Percentiles rank a stretch among this genome's conserved stretches.
Evolutionary conservation across 2,329 filamentous ascomycete genomes (phyloP).

Genomic region (Xylaria sp.): DNA sequence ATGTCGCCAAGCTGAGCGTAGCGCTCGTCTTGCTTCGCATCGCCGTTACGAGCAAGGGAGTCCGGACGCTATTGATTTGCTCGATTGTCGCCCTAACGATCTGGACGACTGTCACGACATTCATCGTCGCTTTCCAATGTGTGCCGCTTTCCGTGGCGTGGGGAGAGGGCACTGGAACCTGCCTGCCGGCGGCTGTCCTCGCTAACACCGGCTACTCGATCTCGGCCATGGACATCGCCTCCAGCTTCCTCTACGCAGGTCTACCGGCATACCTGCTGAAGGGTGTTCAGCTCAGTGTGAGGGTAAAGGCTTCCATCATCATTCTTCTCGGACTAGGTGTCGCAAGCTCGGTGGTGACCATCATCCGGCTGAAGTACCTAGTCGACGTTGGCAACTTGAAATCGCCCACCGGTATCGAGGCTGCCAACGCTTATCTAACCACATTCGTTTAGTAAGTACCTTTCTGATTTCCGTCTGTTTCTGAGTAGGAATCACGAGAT

Average conservation of each 20-base stretch:
- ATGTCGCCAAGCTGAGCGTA: conserved; percentile 39
- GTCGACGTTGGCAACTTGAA: conserved; percentile 36
- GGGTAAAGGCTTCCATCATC: conserved; percentile 38
- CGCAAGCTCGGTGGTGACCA: conserved; percentile 39
- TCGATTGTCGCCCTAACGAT: conserved; percentile 35
- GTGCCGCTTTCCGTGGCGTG: conserved; percentile 36
- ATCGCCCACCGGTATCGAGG: conserved; percentile 37
- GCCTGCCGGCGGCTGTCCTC: conserved; percentile 35
- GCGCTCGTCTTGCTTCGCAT: conserved; percentile 39
- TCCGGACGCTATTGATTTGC: conserved; percentile 32
- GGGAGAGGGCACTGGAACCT: conserved; percentile 37
- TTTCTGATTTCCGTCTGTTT: neutral
- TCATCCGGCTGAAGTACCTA: conserved; percentile 40
- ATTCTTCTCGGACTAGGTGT: conserved; percentile 38
- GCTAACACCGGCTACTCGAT: conserved; percentile 41
- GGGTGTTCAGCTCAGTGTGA: conserved; percentile 37
- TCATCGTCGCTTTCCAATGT: conserved; percentile 39
- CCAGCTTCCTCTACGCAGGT: conserved; percentile 37
- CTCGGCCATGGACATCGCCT: conserved; percentile 41
- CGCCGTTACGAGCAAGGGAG: conserved; percentile 37
- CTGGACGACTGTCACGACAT: conserved; percentile 37
- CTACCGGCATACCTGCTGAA: conserved; percentile 34
- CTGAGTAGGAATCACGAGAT: neutral
- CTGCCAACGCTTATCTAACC: conserved; percentile 38
- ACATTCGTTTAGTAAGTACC: conserved; percentile 42